These are phyloP conservation scores for Aristolochia contorta DNA, from an alignment of 164 flowering plant genomes.

Conservation along the genomic window DNA sequence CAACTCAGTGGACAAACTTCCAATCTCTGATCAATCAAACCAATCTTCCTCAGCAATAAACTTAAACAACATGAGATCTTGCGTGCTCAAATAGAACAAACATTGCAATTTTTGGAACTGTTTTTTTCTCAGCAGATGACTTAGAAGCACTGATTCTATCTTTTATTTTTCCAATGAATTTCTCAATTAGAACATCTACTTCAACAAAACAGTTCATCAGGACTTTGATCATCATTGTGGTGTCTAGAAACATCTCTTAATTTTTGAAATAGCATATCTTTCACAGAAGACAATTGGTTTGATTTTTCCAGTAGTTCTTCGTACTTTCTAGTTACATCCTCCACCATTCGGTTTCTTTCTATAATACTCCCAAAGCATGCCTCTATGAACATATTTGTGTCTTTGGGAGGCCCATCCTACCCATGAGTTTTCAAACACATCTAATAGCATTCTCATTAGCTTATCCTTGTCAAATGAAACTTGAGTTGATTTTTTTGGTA, in stretches of 20 bases:
- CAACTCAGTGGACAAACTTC: slow-evolving; percentile 32
- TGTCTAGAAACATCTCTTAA: slow-evolving; percentile 9
- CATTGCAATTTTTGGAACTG: slow-evolving; percentile 39
- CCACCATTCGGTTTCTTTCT: too few relatives aligned
- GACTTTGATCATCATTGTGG: slow-evolving; percentile 10
- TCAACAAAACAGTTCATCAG: slow-evolving; percentile 22
- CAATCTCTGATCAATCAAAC: slow-evolving; percentile 28
- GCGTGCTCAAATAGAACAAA: slow-evolving; percentile 47
- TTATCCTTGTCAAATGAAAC: slow-evolving; percentile 14
- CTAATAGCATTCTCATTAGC: neutral
- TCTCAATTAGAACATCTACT: slow-evolving; percentile 27
- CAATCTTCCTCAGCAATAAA: slow-evolving; percentile 53
- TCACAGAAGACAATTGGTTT: slow-evolving; percentile 18
- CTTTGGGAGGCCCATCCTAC: slow-evolving; percentile 15
- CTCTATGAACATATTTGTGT: slow-evolving; percentile 3
- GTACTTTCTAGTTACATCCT: slow-evolving; percentile 13
- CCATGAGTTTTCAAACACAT: slow-evolving; percentile 1
- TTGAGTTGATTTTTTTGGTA: slow-evolving; percentile 27
- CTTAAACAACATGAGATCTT: slow-evolving; percentile 38
- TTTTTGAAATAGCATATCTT: slow-evolving; percentile 2
- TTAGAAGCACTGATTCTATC: slow-evolving; percentile 27
- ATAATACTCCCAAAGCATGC: too few relatives aligned
- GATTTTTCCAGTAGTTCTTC: slow-evolving; percentile 33
- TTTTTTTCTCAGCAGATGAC: slow-evolving; percentile 28
- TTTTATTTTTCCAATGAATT: slow-evolving; percentile 45